A percentile compares a stretch with the other conserved stretches of the same genome.
phyloP scores from a whole-genome alignment of 2,329 filamentous ascomycete genomes.

The Trichoderma oligosporum region DNA sequence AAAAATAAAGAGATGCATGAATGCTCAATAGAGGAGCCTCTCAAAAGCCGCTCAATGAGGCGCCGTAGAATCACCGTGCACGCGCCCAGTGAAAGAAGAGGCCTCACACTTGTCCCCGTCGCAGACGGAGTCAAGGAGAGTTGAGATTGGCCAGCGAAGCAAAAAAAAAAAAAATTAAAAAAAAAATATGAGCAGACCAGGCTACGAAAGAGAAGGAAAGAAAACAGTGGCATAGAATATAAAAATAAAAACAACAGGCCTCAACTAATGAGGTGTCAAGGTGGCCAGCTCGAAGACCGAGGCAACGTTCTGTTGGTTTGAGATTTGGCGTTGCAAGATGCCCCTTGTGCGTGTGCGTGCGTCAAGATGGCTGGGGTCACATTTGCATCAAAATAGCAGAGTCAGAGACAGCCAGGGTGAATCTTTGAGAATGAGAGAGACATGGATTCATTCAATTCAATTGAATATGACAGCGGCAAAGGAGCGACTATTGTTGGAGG shows the following conservation, averaged over 20 bases:
- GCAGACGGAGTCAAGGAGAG: not conserved
- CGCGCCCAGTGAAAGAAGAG: too few relatives aligned
- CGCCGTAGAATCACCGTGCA: not conserved
- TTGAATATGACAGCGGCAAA: not conserved
- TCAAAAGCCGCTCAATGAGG: not conserved
- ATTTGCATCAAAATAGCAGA: not conserved
- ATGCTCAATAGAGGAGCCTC: not conserved
- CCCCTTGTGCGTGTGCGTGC: conserved; percentile 15
- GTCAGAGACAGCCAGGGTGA: not conserved
- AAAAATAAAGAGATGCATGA: not conserved
- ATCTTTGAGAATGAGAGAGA: too few relatives aligned
- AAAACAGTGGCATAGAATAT: too few relatives aligned
- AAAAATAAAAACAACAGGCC: not conserved
- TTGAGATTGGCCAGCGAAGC: conserved; percentile 15
- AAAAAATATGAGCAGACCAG: too few relatives aligned
- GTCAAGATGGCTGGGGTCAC: conserved; percentile 14
- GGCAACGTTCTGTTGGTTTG: not conserved
- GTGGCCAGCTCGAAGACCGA: not conserved
- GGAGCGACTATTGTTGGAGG: conserved; percentile 1
- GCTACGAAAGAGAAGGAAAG: not conserved
- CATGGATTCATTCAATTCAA: too few relatives aligned
- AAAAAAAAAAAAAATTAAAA: not conserved
- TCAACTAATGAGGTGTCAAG: not conserved
- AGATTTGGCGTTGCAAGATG: conserved; percentile 10
- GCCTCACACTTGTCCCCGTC: conserved; percentile 3